phyloP scores from a whole-genome alignment of 2,329 filamentous ascomycete species.

The Coniochaeta sp. region DNA sequence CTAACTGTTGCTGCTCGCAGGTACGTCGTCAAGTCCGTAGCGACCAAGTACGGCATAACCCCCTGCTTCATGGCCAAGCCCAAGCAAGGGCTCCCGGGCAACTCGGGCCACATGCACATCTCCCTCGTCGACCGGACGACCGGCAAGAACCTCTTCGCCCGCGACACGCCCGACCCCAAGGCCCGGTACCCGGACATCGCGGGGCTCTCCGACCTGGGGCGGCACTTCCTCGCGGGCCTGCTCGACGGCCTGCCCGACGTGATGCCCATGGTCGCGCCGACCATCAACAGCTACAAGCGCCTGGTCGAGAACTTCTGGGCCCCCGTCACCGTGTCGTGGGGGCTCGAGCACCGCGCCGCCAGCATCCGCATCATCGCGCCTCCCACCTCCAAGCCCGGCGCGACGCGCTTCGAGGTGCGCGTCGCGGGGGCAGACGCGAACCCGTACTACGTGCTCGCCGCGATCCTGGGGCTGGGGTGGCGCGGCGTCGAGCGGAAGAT shows the following conservation, averaged over 20 bases:
- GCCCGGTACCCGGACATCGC: slow-evolving; percentile 69
- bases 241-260: slow-evolving; percentile 85
- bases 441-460: slow-evolving; percentile 77
- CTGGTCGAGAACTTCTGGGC: slow-evolving; percentile 99
- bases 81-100: slow-evolving; percentile 80
- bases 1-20: slow-evolving; percentile 22
- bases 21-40: slow-evolving; percentile 83
- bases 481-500: slow-evolving; percentile 89
- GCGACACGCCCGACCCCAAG: slow-evolving; percentile 63
- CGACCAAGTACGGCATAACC: slow-evolving; percentile 81
- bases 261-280: slow-evolving; percentile 92
- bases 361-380: slow-evolving; percentile 86
- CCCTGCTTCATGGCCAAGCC: slow-evolving; percentile 99
- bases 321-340: slow-evolving; percentile 95
- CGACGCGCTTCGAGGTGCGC: slow-evolving; percentile 87
- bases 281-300: slow-evolving; percentile 95
- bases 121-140: slow-evolving; percentile 73
- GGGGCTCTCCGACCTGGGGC: slow-evolving; percentile 77
- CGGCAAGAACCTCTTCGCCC: slow-evolving; percentile 79
- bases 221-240: slow-evolving; percentile 88
- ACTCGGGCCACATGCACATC: slow-evolving; percentile 93
- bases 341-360: slow-evolving; percentile 87
- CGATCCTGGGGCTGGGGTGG: slow-evolving; percentile 83
- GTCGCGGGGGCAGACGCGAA: slow-evolving; percentile 94
- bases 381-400: slow-evolving; percentile 74